These are phyloP conservation scores for Fusarium continuum DNA, from an alignment of 2,329 filamentous ascomycete species.

Conservation along the genomic window DNA sequence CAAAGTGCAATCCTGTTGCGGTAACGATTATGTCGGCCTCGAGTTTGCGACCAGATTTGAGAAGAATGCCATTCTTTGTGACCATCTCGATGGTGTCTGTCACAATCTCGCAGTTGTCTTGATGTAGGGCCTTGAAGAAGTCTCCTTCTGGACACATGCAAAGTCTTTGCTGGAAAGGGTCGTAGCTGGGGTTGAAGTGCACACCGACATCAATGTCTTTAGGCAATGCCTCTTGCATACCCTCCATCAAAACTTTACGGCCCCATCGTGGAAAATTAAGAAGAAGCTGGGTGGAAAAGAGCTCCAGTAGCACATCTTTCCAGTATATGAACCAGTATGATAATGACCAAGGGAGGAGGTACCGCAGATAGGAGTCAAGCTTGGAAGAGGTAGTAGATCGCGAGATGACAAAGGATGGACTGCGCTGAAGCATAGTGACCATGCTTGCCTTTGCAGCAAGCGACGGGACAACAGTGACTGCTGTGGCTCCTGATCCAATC, in stretches of 20 bases:
- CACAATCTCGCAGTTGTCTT: slow-evolving; percentile 56
- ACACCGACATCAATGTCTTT: slow-evolving; percentile 62
- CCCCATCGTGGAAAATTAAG: slow-evolving; percentile 40
- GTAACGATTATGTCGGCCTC: slow-evolving; percentile 74
- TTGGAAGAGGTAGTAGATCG: slow-evolving; percentile 55
- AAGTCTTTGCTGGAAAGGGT: slow-evolving; percentile 78
- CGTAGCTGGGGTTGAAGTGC: slow-evolving; percentile 72
- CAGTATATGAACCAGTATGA: slow-evolving; percentile 59
- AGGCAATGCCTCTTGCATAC: slow-evolving; percentile 62
- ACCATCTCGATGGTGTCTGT: slow-evolving; percentile 64
- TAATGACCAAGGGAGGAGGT: slow-evolving; percentile 58
- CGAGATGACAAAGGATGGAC: slow-evolving; percentile 74
- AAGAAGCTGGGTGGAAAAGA: slow-evolving; percentile 51
- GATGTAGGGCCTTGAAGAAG: slow-evolving; percentile 61
- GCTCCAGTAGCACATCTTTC: slow-evolving; percentile 57
- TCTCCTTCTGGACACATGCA: slow-evolving; percentile 71
- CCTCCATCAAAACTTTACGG: slow-evolving; percentile 50
- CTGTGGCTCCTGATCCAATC: slow-evolving; percentile 82
- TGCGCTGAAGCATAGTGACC: slow-evolving; percentile 84
- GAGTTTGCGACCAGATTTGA: slow-evolving; percentile 59
- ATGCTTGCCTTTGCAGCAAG: slow-evolving; percentile 70
- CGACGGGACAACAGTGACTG: slow-evolving; percentile 78
- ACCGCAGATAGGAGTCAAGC: slow-evolving; percentile 50
- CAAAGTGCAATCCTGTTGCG: slow-evolving; percentile 71
- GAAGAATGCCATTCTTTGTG: slow-evolving; percentile 57